Conservation (phyloP, 495 filamentous ascomycete species). For the Penicillium mononematosum region DNA sequence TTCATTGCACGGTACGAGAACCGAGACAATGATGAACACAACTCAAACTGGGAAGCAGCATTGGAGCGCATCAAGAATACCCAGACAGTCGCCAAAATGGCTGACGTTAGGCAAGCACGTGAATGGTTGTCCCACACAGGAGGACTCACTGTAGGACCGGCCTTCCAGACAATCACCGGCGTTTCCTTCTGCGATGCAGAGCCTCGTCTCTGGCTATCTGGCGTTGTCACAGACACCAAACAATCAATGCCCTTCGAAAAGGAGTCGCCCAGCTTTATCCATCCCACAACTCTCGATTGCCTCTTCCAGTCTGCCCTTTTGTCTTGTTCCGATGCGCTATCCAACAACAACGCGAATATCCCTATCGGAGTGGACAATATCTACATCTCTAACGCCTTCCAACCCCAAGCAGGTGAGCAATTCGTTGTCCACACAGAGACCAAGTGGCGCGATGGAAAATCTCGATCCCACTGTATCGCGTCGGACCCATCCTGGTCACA, state of each 20-base stretch:
- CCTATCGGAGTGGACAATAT: conserved; percentile 25
- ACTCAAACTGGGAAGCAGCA: conserved; percentile 17
- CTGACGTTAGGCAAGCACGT: conserved; percentile 19
- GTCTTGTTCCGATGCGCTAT: conserved; percentile 19
- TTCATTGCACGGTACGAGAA: conserved; percentile 18
- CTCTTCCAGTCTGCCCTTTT: conserved; percentile 33
- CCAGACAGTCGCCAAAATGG: conserved; percentile 12
- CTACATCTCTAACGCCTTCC: conserved; percentile 21
- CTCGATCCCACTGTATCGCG: conserved; percentile 21
- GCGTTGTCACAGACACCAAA: conserved; percentile 25
- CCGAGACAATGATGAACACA: conserved; percentile 9
- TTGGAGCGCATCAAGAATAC: conserved; percentile 21
- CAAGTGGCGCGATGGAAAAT: conserved; percentile 16
- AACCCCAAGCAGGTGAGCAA: conserved; percentile 16
- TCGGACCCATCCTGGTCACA: conserved; percentile 19
- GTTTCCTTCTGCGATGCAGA: conserved; percentile 24
- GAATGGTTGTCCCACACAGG: conserved; percentile 27
- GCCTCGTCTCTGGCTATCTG: conserved; percentile 21
- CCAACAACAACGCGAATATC: conserved; percentile 22
- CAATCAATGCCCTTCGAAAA: conserved; percentile 22
- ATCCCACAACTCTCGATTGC: conserved; percentile 36
- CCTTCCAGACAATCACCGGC: conserved; percentile 22
- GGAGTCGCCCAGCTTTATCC: conserved; percentile 28
- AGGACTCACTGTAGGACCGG: conserved; percentile 27
- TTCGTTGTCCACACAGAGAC: conserved; percentile 24